A percentile compares a stretch with the other conserved stretches of the same genome.
Conservation (phyloP, 208 protist genomes). For the Wallacemonas sp. region DNA sequence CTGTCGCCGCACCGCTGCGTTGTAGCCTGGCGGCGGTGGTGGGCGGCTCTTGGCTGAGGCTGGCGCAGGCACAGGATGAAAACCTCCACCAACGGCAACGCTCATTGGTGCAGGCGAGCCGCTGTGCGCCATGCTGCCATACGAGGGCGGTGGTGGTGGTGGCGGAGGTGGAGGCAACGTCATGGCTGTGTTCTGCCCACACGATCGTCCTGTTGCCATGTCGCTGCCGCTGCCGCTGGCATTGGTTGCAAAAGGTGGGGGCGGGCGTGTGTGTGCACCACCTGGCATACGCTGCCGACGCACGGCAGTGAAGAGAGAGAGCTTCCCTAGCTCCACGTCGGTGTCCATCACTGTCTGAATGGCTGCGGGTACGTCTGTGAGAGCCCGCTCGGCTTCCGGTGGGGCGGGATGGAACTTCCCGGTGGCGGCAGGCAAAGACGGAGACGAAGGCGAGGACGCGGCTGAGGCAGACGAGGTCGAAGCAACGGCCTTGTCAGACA, state of each 20-base stretch:
- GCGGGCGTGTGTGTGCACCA: neutral
- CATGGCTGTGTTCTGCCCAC: too few species aligned
- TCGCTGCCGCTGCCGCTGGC: too few species aligned
- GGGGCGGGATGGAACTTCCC: too few species aligned
- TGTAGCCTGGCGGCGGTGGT: constrained; percentile 6
- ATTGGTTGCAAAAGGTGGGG: neutral
- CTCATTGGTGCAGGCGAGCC: neutral
- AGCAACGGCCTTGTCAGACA: too few species aligned
- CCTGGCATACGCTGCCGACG: neutral
- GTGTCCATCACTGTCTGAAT: constrained; percentile 20
- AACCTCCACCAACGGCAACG: neutral
- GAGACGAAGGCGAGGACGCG: too few species aligned
- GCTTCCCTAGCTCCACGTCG: constrained; percentile 15
- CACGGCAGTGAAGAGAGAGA: constrained; percentile 3
- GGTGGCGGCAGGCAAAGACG: too few species aligned
- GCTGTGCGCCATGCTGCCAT: too few species aligned
- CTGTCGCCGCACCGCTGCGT: neutral
- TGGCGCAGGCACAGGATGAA: neutral
- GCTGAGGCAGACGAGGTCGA: too few species aligned
- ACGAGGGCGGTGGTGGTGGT: neutral
- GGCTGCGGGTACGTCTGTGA: constrained; percentile 12
- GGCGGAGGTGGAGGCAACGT: neutral
- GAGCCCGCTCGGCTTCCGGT: constrained; percentile 9
- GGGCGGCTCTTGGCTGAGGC: neutral
- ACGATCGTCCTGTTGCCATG: too few species aligned